Base-by-base conservation (phyloP, 495 filamentous ascomycete genomes). In the Aspergillus steynii region DNA sequence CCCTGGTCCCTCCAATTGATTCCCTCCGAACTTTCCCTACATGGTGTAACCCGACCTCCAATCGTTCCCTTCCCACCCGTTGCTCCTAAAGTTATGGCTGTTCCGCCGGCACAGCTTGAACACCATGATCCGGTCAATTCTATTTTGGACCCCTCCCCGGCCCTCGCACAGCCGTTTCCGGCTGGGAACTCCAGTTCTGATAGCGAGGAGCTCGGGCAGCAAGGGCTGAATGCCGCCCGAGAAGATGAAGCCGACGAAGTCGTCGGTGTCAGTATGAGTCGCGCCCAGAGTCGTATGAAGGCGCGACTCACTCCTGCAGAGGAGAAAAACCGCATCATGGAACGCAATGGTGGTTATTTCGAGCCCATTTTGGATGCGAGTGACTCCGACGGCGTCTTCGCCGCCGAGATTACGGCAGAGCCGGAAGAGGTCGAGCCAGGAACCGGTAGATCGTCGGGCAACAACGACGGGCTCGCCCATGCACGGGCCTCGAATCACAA, bases 201-300 rank as follows among this genome's bases (percentile, higher is more conserved):
- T 45, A 79, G 74, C 68, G 76, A 79, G 32, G 76, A 72, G 7
- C 60, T 51, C 25, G 31, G 50, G 28, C 53, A 64, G 2, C 56
- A 59, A 4, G 45, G 53, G 8, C 55, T 62, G 50, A 62, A 71
- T 45, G 65, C 67, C 10, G 68, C 66, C 26, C 65, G 73, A 46
- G 71, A 78, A 55, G 77, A 80, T 61, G 75, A 71, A 55, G 77
- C 74, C 57, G 84, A 88, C 62, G 85, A 86, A 60, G 85, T 93
- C 58, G 82, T 96, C 60, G 90, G 90, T 27, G 83, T 93, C 55
- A 89, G 90, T 61, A 89, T 96, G 58, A 85, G 90, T 65, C 83
- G 82, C 15, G 75, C 80, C 15, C 92, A 94, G 47, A 90, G 85
- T 53, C 82, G 88, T 48, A 80, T 96, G 60, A 87, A 86, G 32